Percentiles rank a stretch among this genome's conserved stretches.
phyloP scores from a whole-genome alignment of 306 rosid genomes.

The Cucumis melo region DNA sequence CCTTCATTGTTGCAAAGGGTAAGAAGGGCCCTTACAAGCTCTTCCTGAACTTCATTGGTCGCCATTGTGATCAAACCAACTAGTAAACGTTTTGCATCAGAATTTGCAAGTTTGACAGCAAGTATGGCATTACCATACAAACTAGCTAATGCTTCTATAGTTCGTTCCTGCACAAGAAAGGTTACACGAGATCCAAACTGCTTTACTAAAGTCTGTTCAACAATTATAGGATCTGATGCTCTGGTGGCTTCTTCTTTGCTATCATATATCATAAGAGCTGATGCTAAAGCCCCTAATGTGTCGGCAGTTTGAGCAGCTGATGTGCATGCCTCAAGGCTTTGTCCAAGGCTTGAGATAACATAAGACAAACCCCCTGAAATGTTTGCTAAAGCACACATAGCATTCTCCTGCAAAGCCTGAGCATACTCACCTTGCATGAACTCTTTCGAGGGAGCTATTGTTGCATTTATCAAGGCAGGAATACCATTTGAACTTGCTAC shows the following conservation, averaged over 20 bases:
- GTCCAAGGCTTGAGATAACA: slow-evolving; percentile 94
- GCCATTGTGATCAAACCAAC: slow-evolving; percentile 99
- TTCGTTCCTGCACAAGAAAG: slow-evolving; percentile 92
- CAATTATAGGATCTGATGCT: slow-evolving; percentile 65
- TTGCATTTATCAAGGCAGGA: slow-evolving; percentile 90
- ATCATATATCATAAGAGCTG: slow-evolving; percentile 98
- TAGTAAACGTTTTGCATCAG: slow-evolving; percentile 85
- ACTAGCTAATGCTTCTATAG: slow-evolving; percentile 93
- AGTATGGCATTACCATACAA: slow-evolving; percentile 75
- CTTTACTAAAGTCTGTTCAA: slow-evolving; percentile 73
- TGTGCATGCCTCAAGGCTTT: slow-evolving; percentile 95
- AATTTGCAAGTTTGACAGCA: slow-evolving; percentile 55
- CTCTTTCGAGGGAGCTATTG: slow-evolving; percentile 99
- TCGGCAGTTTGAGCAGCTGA: slow-evolving; percentile 82
- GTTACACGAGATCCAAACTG: slow-evolving; percentile 63
- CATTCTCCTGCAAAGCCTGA: slow-evolving; percentile 95
- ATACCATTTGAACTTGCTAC: slow-evolving; percentile 82
- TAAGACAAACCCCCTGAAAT: slow-evolving; percentile 95
- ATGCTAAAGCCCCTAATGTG: slow-evolving; percentile 94
- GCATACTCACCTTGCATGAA: slow-evolving; percentile 98
- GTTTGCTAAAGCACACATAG: slow-evolving; percentile 98
- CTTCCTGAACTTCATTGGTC: slow-evolving; percentile 77
- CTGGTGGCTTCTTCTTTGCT: slow-evolving; percentile 66
- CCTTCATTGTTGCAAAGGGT: slow-evolving; percentile 68
- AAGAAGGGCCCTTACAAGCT: slow-evolving; percentile 73